Percentiles rank a stretch among this genome's conserved stretches.
Conservation (phyloP, 768 basidiomycete genomes). For the Lanmaoa rubissima region DNA sequence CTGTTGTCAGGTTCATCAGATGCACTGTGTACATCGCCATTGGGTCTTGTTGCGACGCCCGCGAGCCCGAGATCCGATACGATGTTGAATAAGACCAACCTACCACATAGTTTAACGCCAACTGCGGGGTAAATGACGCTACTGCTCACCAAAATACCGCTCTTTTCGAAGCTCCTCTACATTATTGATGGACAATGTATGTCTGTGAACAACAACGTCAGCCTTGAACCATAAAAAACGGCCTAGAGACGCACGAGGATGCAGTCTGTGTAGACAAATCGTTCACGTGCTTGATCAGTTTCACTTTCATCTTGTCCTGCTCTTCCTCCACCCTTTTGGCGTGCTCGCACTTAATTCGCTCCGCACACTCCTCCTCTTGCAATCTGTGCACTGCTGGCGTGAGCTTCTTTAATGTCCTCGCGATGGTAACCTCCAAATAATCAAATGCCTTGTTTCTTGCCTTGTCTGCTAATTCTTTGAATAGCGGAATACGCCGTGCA, state of each 20-base stretch:
- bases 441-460: neutral
- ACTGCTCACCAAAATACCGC: neutral
- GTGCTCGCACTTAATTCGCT: neutral
- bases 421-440: neutral
- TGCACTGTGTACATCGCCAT: no score
- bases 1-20: no score
- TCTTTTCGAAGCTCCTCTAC: constrained; percentile 3
- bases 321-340: constrained; percentile 8
- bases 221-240: neutral
- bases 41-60: constrained; percentile 16
- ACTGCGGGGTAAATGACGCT: neutral
- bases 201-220: constrained; percentile 2
- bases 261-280: neutral
- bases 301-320: constrained; percentile 3
- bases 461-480: neutral
- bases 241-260: constrained; percentile 8
- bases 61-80: constrained; percentile 2
- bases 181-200: constrained; percentile 7
- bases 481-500: neutral
- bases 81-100: neutral
- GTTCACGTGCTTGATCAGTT: constrained; percentile 23
- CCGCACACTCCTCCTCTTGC: neutral
- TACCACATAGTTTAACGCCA: neutral
- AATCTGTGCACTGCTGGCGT: constrained; percentile 4
- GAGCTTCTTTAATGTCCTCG: constrained; percentile 9